Conservation (phyloP, 305 asterid genomes). For the Plantago coronopus region DNA sequence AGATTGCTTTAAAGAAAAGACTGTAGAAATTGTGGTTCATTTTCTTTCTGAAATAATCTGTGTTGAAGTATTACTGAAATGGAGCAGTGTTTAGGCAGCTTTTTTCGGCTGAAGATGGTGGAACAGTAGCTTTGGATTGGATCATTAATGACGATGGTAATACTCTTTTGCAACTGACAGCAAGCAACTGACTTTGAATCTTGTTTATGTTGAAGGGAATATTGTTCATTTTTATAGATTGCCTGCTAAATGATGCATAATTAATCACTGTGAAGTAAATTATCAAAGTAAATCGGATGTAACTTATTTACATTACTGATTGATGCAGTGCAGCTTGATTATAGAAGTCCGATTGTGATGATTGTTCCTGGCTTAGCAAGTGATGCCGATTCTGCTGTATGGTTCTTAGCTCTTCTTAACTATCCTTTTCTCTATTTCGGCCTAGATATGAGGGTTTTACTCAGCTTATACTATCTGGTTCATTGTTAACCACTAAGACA, state of each 20-base stretch:
- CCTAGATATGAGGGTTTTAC: not conserved
- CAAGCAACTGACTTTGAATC: not conserved
- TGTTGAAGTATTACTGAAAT: constrained; percentile 20
- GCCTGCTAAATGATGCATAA: too few species aligned
- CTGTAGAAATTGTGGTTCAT: not conserved
- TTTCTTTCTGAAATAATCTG: not conserved
- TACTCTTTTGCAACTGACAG: constrained; percentile 10
- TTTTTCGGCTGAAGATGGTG: constrained; percentile 66
- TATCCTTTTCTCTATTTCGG: not conserved
- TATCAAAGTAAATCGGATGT: not conserved
- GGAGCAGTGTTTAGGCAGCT: constrained; percentile 54
- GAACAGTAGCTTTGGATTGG: constrained; percentile 90
- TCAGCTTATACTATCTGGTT: not conserved
- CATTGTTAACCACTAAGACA: too few species aligned
- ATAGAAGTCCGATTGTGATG: constrained; percentile 56
- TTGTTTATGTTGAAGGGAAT: not conserved
- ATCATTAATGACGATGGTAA: constrained; percentile 53
- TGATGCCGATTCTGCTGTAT: constrained; percentile 74
- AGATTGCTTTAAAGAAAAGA: not conserved
- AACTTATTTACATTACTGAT: constrained; percentile 11
- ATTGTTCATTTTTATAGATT: too few species aligned
- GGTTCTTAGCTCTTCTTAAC: constrained; percentile 27
- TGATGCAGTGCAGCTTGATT: constrained; percentile 34
- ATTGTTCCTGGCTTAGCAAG: constrained; percentile 93
- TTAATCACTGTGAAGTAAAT: too few species aligned